Conservation (phyloP, 257 asterid species). For the Ocimum tenuiflorum region DNA sequence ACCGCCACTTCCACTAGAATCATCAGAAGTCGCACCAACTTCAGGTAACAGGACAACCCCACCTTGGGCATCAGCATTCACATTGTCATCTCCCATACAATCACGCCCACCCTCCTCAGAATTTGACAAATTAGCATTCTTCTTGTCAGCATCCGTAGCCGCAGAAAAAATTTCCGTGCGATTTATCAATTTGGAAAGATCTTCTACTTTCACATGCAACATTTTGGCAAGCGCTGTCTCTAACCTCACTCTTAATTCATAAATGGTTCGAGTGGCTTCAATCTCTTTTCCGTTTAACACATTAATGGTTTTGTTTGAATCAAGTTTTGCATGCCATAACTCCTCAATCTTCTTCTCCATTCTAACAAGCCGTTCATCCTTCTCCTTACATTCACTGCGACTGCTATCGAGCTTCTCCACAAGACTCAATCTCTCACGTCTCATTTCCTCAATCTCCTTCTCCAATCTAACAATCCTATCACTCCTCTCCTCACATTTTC, state of each 20-base stretch:
- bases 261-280: background rate
- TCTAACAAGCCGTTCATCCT: background rate
- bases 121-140: background rate
- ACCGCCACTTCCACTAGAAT: background rate
- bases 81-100: background rate
- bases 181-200: background rate
- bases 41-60: background rate
- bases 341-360: background rate
- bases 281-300: background rate
- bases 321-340: conserved; percentile 2
- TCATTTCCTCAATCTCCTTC: no score
- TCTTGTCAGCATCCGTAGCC: background rate
- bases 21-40: background rate
- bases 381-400: background rate
- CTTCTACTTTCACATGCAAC: background rate
- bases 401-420: background rate
- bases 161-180: background rate
- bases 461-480: background rate
- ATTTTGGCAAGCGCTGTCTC: background rate
- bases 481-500: background rate
- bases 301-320: background rate
- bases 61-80: background rate
- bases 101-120: no score
- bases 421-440: no score
- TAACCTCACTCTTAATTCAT: conserved; percentile 7